Evolutionary conservation across 2,329 filamentous ascomycete genomes (phyloP), one percentile per base, ranked within the genome.

Genomic region (Huntiella bhutanensis): DNA sequence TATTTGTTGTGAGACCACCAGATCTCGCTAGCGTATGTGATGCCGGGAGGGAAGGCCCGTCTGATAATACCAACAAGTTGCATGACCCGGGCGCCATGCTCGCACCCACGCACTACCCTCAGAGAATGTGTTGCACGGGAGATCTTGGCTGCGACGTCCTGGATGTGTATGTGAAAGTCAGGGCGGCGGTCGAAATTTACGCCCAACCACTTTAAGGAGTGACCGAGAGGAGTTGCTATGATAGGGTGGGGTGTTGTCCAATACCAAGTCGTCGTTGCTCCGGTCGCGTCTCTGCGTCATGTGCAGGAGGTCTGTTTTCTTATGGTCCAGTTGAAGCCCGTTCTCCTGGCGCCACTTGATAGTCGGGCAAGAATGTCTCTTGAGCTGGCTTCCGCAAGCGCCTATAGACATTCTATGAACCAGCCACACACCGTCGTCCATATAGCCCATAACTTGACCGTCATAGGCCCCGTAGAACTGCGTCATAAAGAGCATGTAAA

Each of bases 251-350:
- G 12, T 16, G 19, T 16, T 32, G 5, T 8, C n/a, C 12, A 44
- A 11, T 5, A 35, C 8, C 4, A 44, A 10, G 42, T 44, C 42
- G 4, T 32, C 13, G 15, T 28, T 44, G 4, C 22, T 10, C 7
- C 1, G 19, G 19, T 5, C 19, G 5, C 19, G 19, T 16, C 15
- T 34, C n/a, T 3, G 28, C 7, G 22, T 43, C 5, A 33, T 5
- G 19, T 43, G 41, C 33, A 43, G 41, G 7, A 43, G 41, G 16
- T 13, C 17, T 3, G 41, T 43, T 16, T 43, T 43, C 17, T 43
- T 33, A 28, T 43, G 41, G 41, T 43, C 4, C 12, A 43, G 19
- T 43, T 11, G 17, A 1, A 43, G 41, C 5, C 41, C 28, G 3
- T 43, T 43, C 17, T 28, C 22, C 15, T 32, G 17, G 17, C 42